Base-by-base conservation (phyloP, 345 rosid genomes). In the Cardamine resedifolia region DNA sequence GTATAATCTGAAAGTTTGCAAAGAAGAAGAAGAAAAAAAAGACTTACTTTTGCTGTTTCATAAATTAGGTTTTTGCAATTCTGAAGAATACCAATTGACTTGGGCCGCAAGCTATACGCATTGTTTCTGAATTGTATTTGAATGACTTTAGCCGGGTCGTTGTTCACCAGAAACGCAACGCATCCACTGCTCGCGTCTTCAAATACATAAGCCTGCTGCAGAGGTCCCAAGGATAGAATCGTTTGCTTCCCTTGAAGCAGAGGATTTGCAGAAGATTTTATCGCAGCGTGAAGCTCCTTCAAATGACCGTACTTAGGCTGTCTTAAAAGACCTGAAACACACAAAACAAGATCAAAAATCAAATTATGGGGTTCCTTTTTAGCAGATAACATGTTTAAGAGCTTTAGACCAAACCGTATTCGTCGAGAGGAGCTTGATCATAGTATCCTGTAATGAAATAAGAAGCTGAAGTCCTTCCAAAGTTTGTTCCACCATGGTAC, bases 401-500 rank as follows among this genome's bases (percentile, higher is more conserved):
- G 18, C 36, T 77, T 43, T 34, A 48, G 41, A 10, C 11, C 83
- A 60, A 43, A 94, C 98, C 98, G 18, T 89, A 94, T 75, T 94
- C 98, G 41, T 91, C 97, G 0, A 94, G 78, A 12, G 97, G 98
- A 77, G 98, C 96, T 78, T 86, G 87, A 77, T 94, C 97, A 14
- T 94, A 94, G 60, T 91, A 91, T 76, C 90, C 73, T 31, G 96
- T 81, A 26, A 85, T 85, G 34, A 87, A 69, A 71, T 84, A 88
- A 10, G 88, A 83, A n/a, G 96, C 64, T 1, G 88, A 81, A 26
- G 89, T 81, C 67, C 97, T 85, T 59, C 98, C 98, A 52, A 94
- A 89, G 83, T 89, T 94, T 2, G 98, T 94, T 71, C 98, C 98
- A 6, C 98, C 98, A 38, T 94, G 98, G 68, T 88, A 94, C 98